These are phyloP conservation scores for Dillenia suffruticosa DNA, from an alignment of 164 flowering plant genomes.

Conservation along the genomic window DNA sequence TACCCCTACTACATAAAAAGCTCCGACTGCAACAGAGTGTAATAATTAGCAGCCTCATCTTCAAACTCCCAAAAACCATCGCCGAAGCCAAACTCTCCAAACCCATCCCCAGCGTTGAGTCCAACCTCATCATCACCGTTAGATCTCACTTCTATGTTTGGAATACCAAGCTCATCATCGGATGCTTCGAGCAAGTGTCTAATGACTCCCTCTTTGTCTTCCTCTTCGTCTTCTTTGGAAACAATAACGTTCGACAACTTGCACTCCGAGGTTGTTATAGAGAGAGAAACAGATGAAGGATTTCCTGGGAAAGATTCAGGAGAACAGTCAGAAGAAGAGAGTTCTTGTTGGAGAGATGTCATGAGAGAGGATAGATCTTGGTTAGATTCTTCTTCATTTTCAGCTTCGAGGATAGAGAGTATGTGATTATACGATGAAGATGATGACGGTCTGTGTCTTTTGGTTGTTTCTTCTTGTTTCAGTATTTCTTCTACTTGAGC, in stretches of 20 bases:
- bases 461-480: conserved; percentile 3
- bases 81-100: conserved; percentile 5
- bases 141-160: conserved; percentile 16
- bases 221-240: conserved; percentile 11
- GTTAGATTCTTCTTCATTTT: conserved; percentile 18
- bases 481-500: not conserved
- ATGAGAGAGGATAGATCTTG: conserved; percentile 17
- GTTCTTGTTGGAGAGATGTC: conserved; percentile 7
- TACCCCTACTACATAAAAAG: conserved; percentile 32
- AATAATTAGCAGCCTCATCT: conserved; percentile 58
- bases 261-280: not conserved
- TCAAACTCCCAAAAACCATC: conserved; percentile 61
- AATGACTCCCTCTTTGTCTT: conserved; percentile 37
- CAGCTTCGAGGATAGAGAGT: conserved; percentile 21
- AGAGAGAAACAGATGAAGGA: not conserved
- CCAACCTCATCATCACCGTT: conserved; percentile 5
- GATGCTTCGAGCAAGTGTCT: conserved; percentile 75
- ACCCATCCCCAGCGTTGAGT: not conserved
- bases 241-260: not conserved
- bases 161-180: conserved; percentile 81
- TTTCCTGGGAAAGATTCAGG: conserved; percentile 7
- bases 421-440: conserved; percentile 10
- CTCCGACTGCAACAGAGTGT: conserved; percentile 49
- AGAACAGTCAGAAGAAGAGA: conserved; percentile 8
- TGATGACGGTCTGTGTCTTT: conserved; percentile 4